Base-by-base conservation (phyloP, 2,329 filamentous ascomycete genomes). In the Zasmidium angulare region DNA sequence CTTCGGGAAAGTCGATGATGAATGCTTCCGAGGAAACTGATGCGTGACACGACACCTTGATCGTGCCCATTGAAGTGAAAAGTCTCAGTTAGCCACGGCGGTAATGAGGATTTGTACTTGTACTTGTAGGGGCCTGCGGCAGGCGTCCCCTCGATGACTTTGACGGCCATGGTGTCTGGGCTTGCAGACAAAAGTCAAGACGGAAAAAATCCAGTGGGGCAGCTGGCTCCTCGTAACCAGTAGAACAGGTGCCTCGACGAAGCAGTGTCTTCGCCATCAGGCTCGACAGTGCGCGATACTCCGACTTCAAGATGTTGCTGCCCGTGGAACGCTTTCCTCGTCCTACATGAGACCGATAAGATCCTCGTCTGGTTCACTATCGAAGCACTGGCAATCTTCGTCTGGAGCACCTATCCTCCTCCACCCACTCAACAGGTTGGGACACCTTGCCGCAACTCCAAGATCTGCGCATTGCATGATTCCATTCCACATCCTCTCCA, bases 41-140 rank as follows among this genome's bases (percentile, higher is more conserved):
- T 77, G 60, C 75, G 74, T 58, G 68, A 70, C 75, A 77, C 76
- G 53, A 77, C 73, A 68, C 73, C 68, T 57, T 71, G 62, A 26
- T 65, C 62, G 19, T 60, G 53, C 9, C 53, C 11, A 11, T 29
- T 11, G 11, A 29, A 29, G 4, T 29, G 26, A 40, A 48, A 63
- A 63, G 26, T 61, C 62, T 11, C 59, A 59, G 3, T 59, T 61
- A 7, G 62, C 59, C 22, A 63, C 61, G 43, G 61, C 61, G 31
- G 61, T 61, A 47, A 63, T 63, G 48, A 63, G 24, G 59, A 63
- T 63, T 20, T 56, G n/a, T n/a, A n/a, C n/a, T n/a, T n/a, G n/a
- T n/a, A n/a, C n/a, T n/a, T n/a, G 55, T 19, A 63, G 56, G 21
- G 21, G 22, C 50, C 61, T 52, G 48, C 61, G 56, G 47, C 58